phyloP scores from a whole-genome alignment of 2,329 filamentous ascomycete species.

The Xylaria sp. region DNA sequence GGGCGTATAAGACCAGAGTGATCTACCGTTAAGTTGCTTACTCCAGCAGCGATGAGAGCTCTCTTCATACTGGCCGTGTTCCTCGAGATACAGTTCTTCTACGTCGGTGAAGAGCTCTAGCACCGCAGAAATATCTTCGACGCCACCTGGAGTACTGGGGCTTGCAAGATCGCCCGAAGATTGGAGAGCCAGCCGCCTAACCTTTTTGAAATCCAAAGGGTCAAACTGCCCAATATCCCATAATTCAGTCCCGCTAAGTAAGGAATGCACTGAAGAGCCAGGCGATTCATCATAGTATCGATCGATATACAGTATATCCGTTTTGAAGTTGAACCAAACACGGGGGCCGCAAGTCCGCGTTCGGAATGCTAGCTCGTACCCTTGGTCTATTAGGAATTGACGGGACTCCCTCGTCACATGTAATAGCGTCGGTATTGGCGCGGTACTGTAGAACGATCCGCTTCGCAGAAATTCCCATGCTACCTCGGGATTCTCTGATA shows the following conservation, averaged over 20 bases:
- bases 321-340: slow-evolving; percentile 42
- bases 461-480: slow-evolving; percentile 36
- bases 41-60: neutral
- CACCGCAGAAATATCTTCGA: slow-evolving; percentile 10
- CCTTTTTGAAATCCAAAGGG: slow-evolving; percentile 33
- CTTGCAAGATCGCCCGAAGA: neutral
- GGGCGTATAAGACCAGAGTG: slow-evolving; percentile 23
- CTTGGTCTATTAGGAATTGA: slow-evolving; percentile 30
- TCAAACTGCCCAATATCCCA: slow-evolving; percentile 40
- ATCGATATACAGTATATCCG: slow-evolving; percentile 35
- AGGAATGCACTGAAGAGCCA: neutral
- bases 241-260: slow-evolving; percentile 23
- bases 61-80: neutral
- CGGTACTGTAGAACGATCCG: slow-evolving; percentile 36
- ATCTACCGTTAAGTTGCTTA: neutral
- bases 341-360: slow-evolving; percentile 38
- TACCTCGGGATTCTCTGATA: slow-evolving; percentile 18
- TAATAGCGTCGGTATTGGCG: slow-evolving; percentile 43
- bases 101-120: slow-evolving; percentile 23
- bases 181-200: slow-evolving; percentile 34
- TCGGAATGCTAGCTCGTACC: slow-evolving; percentile 40
- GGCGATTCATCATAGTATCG: neutral
- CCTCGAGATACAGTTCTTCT: slow-evolving; percentile 33
- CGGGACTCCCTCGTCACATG: slow-evolving; percentile 48
- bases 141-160: neutral